Conservation (phyloP, 2,329 filamentous ascomycete genomes). For the Chaetomium sp. region DNA sequence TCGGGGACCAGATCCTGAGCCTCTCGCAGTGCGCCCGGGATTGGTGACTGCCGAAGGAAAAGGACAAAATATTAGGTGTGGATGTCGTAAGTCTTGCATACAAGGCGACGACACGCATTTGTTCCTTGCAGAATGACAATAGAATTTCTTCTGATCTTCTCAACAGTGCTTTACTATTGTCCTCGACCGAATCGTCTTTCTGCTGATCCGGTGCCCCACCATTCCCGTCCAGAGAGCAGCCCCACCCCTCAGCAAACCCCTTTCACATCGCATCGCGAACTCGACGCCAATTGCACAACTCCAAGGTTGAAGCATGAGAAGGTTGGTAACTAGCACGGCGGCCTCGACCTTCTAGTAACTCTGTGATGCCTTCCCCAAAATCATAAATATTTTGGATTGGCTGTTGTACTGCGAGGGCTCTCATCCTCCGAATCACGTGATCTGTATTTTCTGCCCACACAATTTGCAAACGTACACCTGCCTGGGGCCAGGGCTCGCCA, state of each 20-base stretch:
- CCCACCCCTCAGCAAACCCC: slow-evolving; percentile 2
- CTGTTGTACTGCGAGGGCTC: not conserved
- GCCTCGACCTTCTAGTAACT: not conserved
- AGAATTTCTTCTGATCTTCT: not conserved
- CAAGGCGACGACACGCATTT: not conserved
- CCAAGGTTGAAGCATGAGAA: not conserved
- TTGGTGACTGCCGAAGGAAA: not conserved
- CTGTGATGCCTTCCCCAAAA: not conserved
- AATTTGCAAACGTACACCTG: slow-evolving; percentile 32
- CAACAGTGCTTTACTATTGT: not conserved
- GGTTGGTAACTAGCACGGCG: not conserved
- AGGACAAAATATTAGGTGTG: not conserved
- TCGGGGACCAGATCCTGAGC: not conserved
- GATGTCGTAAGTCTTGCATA: not conserved
- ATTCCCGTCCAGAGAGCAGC: slow-evolving; percentile 2
- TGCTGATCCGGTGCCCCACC: slow-evolving; percentile 2
- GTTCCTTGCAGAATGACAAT: not conserved
- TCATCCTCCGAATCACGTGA: slow-evolving; percentile 32
- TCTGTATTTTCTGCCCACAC: slow-evolving; percentile 34
- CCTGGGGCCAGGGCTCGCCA: slow-evolving; percentile 33
- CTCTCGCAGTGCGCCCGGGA: not conserved
- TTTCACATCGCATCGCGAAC: not conserved
- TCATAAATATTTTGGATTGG: not conserved
- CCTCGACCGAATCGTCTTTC: not conserved
- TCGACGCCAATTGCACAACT: not conserved